A percentile compares a stretch with the other conserved stretches of the same genome.
Conservation (phyloP, 805 yeast species). For the Yamadazyma nakazawae region DNA sequence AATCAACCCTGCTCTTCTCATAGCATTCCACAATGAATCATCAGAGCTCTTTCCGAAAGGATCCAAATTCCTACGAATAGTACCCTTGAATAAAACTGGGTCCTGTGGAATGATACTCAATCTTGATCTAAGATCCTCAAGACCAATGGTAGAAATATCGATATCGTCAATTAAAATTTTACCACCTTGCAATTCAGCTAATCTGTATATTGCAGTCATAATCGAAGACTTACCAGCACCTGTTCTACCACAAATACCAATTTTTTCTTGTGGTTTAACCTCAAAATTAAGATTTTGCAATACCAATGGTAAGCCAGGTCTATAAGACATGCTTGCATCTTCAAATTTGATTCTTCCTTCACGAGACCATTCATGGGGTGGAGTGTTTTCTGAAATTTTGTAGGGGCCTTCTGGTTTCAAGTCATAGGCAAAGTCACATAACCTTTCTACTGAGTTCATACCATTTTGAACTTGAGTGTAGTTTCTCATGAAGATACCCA, state of each 20-base stretch:
- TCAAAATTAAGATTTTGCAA: constrained; percentile 43
- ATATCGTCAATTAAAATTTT: constrained; percentile 53
- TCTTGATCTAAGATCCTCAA: constrained; percentile 51
- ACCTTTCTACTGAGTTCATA: constrained; percentile 37
- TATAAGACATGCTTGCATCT: constrained; percentile 50
- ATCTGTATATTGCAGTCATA: constrained; percentile 58
- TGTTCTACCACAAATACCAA: constrained; percentile 86
- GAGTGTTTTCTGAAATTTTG: constrained; percentile 38
- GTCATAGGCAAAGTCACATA: constrained; percentile 44
- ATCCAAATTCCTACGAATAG: constrained; percentile 56
- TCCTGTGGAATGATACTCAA: constrained; percentile 69
- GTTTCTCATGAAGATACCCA: constrained; percentile 31
- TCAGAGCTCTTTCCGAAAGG: constrained; percentile 54
- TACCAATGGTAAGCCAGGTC: constrained; percentile 59
- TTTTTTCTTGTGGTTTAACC: constrained; percentile 57
- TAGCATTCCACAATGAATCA: constrained; percentile 53
- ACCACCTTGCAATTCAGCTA: constrained; percentile 50
- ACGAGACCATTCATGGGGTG: constrained; percentile 48
- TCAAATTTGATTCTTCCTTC: constrained; percentile 45
- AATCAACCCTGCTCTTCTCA: constrained; percentile 54
- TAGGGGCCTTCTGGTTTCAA: constrained; percentile 67
- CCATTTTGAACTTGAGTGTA: constrained; percentile 37
- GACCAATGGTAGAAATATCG: constrained; percentile 50
- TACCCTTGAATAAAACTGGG: constrained; percentile 60
- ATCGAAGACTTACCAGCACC: constrained; percentile 80